A percentile compares a stretch with the other conserved stretches of the same genome.
These are phyloP conservation scores for Thyridium curvatum DNA, from an alignment of 2,329 filamentous ascomycete genomes.

Conservation along the genomic window DNA sequence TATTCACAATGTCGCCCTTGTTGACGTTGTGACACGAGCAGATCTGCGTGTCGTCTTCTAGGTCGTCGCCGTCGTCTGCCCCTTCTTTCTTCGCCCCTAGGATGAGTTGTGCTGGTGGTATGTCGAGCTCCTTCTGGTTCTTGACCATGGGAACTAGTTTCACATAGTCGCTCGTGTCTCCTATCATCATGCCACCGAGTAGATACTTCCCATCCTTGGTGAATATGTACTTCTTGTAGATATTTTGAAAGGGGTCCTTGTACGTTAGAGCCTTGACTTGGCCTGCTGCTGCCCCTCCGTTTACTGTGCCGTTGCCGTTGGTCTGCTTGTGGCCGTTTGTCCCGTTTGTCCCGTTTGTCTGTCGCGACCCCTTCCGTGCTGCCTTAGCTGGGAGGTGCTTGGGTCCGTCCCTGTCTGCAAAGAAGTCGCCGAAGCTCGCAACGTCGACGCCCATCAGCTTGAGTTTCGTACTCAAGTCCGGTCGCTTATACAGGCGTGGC, in stretches of 20 bases:
- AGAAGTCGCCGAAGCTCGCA: constrained; percentile 90
- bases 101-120: constrained; percentile 77
- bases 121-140: constrained; percentile 70
- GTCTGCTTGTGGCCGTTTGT: constrained; percentile 39
- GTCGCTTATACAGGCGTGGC: constrained; percentile 66
- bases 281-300: constrained; percentile 29
- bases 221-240: constrained; percentile 94
- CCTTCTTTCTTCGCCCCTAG: constrained; percentile 71
- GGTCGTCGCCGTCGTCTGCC: constrained; percentile 68
- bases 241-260: constrained; percentile 78
- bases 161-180: constrained; percentile 84
- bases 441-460: constrained; percentile 88
- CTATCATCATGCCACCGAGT: constrained; percentile 96
- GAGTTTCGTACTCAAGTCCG: constrained; percentile 85
- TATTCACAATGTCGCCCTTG: constrained; percentile 70
- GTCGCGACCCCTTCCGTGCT: constrained; percentile 25
- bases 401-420: constrained; percentile 79
- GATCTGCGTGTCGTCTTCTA: constrained; percentile 80
- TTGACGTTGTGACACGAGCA: constrained; percentile 92
- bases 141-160: constrained; percentile 86
- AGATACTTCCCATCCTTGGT: constrained; percentile 85
- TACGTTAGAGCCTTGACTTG: constrained; percentile 81
- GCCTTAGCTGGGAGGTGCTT: constrained; percentile 57
- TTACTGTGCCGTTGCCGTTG: constrained; percentile 31
- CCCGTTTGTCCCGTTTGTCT: constrained; percentile 24